Conservation (phyloP, 1,284 basidiomycete genomes). For the Puccinia brachypodii region DNA sequence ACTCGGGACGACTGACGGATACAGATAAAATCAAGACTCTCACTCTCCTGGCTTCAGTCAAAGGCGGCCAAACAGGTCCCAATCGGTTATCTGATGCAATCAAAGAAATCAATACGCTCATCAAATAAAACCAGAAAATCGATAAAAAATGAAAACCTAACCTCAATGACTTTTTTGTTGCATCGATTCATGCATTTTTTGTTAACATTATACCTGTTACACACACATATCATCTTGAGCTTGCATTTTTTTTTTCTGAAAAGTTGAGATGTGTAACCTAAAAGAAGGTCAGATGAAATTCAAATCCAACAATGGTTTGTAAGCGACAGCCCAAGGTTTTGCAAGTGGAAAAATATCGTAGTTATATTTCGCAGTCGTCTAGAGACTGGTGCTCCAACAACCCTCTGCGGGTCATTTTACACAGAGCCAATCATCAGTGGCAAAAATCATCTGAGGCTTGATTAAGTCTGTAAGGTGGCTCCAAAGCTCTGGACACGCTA, state of each 20-base stretch:
- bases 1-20: neutral
- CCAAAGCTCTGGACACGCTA: too few relatives aligned
- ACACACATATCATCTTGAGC: too few relatives aligned
- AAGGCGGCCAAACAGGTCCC: neutral
- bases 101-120: conserved; percentile 18
- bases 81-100: conserved; percentile 18
- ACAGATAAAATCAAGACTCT: neutral
- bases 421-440: too few relatives aligned
- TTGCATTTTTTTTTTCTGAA: too few relatives aligned
- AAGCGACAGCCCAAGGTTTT: too few relatives aligned
- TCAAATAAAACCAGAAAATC: conserved; percentile 9
- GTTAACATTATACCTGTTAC: neutral
- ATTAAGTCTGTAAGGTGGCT: too few relatives aligned
- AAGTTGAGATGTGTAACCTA: neutral
- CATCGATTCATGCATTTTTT: neutral
- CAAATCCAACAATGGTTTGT: too few relatives aligned
- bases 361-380: too few relatives aligned
- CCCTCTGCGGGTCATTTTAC: too few relatives aligned
- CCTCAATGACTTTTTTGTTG: neutral
- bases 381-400: too few relatives aligned
- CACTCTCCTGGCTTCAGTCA: neutral
- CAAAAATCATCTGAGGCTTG: too few relatives aligned
- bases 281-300: neutral
- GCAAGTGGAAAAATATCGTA: too few relatives aligned
- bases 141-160: neutral